Base-by-base conservation (phyloP, 257 asterid species). In the Petunia secreta region DNA sequence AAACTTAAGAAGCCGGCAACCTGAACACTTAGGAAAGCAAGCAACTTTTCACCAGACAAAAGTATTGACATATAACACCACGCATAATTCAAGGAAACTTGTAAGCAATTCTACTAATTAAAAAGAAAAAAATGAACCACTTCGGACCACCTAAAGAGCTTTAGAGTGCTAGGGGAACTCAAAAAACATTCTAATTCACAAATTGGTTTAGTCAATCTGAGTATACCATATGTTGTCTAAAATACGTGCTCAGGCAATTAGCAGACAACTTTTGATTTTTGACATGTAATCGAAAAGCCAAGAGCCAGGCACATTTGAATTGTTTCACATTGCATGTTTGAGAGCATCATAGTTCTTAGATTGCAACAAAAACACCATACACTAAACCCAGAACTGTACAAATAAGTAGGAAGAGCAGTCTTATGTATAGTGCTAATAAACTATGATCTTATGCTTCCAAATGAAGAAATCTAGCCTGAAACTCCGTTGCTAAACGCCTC, bases 211-310 rank as follows among this genome's bases (percentile, higher is more conserved):
- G 41, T 68, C 39, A 43, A 44, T 43, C 57, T 68, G 57, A 44
- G 4, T 44, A 44, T 43, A 43, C 55, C 6, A 68, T 8, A 16
- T 44, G 76, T 37, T 68, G 41, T 37, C 25, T 25, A 55, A 43
- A 43, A 68, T 68, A 68, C 44, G 76, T 68, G 11, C 4, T 34
- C 54, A 48, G n/a, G 76, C 40, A n/a, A 68, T 68, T 68, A 43
- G 16, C n/a, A 68, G 5, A 44, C 38, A 38, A 68, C 57, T 44
- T 68, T 16, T 41, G 54, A 15, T 10, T 41, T 8, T 67, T 44
- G 76, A 16, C 59, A 10, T 69, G 77, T 9, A 69, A 69, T 46
- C 6, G 36, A 11, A 46, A 69, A 15, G 36, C 11, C 43, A 46
- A 46, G 40, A 69, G 43, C 39, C 25, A 10, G 46, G 43, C 59